Evolutionary conservation across 2,329 filamentous ascomycete genomes (phyloP), one percentile per base, ranked within the genome.

Genomic region (Aspergillus floridensis): DNA sequence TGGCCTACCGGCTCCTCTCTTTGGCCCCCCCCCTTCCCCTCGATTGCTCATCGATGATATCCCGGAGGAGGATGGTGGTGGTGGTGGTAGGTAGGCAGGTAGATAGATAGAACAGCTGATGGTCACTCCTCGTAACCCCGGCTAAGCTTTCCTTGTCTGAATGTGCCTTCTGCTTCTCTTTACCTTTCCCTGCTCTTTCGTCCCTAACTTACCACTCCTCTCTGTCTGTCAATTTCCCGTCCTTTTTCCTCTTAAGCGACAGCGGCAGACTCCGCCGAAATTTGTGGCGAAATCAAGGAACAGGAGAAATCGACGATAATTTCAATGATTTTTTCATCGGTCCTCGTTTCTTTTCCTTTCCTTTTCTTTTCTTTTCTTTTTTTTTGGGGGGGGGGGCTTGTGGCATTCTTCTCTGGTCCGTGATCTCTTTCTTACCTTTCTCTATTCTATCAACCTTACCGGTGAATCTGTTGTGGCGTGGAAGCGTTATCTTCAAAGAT

Each of bases 71-170:
- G 19, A 35, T 48, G 48, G 35, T 56, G 50, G 14, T 53, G 54
- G 47, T 60, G 24, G 24, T 24, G 24, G 24, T 24, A 21, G 24
- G 5, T 29, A 22, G 26, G 26, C 10, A 29, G 26, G 26, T 26
- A 26, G 26, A 29, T 29, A 29, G 26, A 29, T 29, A 29, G 26
- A 7, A 29, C 8, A 29, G 26, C 26, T 61, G 32, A 35, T 35
- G 32, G 38, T 44, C 38, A 19, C 16, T 44, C 16, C 38, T 57
- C 55, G 49, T 56, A 56, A 56, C 55, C 61, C 26, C 64, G 63
- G 66, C 63, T 67, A 68, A 68, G 65, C 63, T 67, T 68, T 68
- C 66, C 66, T 61, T 64, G 62, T 65, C 57, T 59, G 59, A 54
- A 22, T 29, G 49, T 50, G 46, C 35, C 51, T 51, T 50, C 50